A percentile compares a stretch with the other conserved stretches of the same genome.
phyloP scores from a whole-genome alignment of 495 filamentous ascomycete species.

The Talaromyces liani region DNA sequence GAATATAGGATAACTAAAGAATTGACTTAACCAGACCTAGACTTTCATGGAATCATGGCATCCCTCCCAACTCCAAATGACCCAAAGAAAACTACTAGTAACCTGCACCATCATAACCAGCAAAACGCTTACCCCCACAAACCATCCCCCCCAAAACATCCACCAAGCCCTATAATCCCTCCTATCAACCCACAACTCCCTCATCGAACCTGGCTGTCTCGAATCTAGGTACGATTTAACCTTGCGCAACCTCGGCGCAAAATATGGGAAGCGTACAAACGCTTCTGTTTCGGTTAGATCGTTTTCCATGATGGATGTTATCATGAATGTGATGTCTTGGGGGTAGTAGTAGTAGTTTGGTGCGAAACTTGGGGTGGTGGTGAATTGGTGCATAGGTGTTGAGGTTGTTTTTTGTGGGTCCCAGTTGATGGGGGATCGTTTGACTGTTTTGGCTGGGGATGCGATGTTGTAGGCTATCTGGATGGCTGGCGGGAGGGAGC shows the following conservation, averaged over 20 bases:
- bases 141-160: not conserved
- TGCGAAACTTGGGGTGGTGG: not conserved
- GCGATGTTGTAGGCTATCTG: not conserved
- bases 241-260: not conserved
- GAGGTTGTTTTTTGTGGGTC: conserved; percentile 3
- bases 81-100: not conserved
- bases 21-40: too few relatives aligned
- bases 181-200: not conserved
- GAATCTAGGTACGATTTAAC: not conserved
- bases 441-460: not conserved
- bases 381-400: conserved; percentile 3
- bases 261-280: not conserved
- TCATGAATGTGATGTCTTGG: not conserved
- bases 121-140: not conserved
- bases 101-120: not conserved
- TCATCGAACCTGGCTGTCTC: not conserved
- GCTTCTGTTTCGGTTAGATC: not conserved
- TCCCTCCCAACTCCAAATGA: too few relatives aligned
- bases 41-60: too few relatives aligned
- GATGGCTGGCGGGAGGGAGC: not conserved
- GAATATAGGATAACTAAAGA: not conserved
- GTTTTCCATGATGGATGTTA: not conserved
- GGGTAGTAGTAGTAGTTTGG: not conserved
- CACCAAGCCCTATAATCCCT: not conserved
- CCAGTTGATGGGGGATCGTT: not conserved